Percentiles rank a stretch among this genome's conserved stretches.
phyloP scores from a whole-genome alignment of 192 early-diverging fungal species.

The Glomus cerebriforme region DNA sequence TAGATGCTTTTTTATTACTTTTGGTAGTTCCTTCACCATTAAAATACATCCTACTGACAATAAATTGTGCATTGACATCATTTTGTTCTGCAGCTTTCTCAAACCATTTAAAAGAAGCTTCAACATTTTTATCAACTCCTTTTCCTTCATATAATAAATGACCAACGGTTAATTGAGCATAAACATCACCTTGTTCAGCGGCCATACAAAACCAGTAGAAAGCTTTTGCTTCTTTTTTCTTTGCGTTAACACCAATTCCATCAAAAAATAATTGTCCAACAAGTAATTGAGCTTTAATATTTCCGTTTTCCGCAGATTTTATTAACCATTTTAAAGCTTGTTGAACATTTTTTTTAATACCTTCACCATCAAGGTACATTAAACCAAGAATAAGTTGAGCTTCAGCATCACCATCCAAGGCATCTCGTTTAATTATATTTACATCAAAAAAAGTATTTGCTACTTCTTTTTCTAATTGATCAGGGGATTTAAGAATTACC shows the following conservation, averaged over 20 bases:
- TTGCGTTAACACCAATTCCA: background rate
- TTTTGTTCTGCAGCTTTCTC: too few species aligned
- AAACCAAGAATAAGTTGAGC: background rate
- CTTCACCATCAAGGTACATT: background rate
- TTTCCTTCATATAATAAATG: background rate
- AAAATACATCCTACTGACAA: constrained; percentile 6
- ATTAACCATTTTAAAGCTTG: background rate
- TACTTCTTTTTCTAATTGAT: background rate
- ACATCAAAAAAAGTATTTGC: background rate
- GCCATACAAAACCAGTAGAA: background rate
- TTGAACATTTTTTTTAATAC: background rate
- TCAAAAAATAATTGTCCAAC: background rate
- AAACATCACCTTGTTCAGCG: background rate
- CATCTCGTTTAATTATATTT: background rate
- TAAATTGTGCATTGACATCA: too few species aligned
- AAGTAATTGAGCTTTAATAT: background rate
- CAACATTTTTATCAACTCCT: too few species aligned
- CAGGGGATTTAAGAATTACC: background rate
- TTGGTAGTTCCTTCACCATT: constrained; percentile 38
- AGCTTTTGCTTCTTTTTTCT: background rate
- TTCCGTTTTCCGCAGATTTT: background rate
- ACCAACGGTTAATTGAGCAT: background rate
- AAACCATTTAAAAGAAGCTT: too few species aligned
- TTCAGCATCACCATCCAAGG: background rate
- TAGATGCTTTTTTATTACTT: constrained; percentile 33